A percentile compares a stretch with the other conserved stretches of the same genome.
Conservation (phyloP, 1,284 basidiomycete species). For the Ceratorhiza oryzae-sativae region DNA sequence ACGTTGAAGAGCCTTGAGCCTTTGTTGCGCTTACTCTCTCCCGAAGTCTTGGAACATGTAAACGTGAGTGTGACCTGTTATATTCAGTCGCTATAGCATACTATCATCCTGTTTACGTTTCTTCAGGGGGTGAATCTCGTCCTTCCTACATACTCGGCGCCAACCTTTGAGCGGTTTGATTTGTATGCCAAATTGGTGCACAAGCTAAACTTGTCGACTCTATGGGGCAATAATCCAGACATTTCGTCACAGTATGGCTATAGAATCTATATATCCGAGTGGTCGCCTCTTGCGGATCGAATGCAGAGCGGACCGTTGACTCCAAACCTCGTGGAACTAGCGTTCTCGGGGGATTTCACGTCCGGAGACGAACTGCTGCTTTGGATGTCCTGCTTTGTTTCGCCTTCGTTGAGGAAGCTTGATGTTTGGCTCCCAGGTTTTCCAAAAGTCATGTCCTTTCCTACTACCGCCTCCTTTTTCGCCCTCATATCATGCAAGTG, state of each 20-base stretch:
- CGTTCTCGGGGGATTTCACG: background rate
- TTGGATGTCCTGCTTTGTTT: background rate
- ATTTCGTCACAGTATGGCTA: background rate
- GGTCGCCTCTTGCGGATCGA: background rate
- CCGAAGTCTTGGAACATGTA: background rate
- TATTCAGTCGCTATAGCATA: background rate
- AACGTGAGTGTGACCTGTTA: background rate
- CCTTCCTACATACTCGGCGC: background rate
- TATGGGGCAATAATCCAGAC: background rate
- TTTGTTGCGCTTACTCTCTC: background rate
- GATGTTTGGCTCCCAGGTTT: background rate
- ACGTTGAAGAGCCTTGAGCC: background rate
- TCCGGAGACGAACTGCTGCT: background rate
- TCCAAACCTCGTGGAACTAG: background rate
- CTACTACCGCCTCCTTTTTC: background rate
- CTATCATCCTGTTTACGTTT: no score
- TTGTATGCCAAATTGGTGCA: background rate
- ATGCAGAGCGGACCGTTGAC: background rate
- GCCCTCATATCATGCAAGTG: no score
- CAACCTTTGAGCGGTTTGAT: background rate
- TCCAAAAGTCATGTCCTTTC: background rate
- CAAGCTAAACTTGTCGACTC: background rate
- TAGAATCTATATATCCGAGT: background rate
- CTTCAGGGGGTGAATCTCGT: no score
- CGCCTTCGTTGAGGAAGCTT: background rate